Base-by-base conservation (phyloP, 2,329 filamentous ascomycete genomes). In the Colletotrichum filicis region DNA sequence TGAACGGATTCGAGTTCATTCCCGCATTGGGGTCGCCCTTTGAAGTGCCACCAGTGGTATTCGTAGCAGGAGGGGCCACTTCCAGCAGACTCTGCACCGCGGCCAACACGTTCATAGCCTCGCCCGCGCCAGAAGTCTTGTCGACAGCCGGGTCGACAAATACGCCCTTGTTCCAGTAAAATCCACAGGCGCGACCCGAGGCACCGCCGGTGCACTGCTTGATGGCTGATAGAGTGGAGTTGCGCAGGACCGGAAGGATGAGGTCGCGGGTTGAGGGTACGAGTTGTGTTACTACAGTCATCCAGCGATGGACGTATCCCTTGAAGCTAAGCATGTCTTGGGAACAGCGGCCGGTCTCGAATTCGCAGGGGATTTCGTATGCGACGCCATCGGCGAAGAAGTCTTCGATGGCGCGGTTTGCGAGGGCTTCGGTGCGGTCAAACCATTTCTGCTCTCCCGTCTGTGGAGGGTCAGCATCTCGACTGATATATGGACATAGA, bases 241-340 rank as follows among this genome's bases (percentile, higher is more conserved):
- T 87, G 66, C 84, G 83, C 6, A 95, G 84, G 37, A 90, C 86
- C 0, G 90, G 87, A 71, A 88, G 82, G 76, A 95, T 91, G 19
- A 79, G 82, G 1, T 86, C 82, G 35, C 82, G 81, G 0, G 89
- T 91, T 59, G 86, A 87, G 0, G 92, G 92, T 0, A 90, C 91
- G 11, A 94, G 71, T 74, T 92, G 86, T 2, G 89, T 87, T 0
- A 88, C 86, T 24, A 88, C 85, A 2, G 89, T 85, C 76, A 94
- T 84, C 90, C 92, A 93, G 53, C 91, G 88, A 75, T 91, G 87
- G 19, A 94, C 84, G 69, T 92, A 91, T 37, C 92, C 92, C 81
- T 94, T 94, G 87, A 93, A 95, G 1, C 90, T 89, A 71, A 90
- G 83, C 86, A 95, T 93, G 77, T 96, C 94, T 58, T 88, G 86